These are phyloP conservation scores for Picea abies DNA, from an alignment of 83 land plant genomes.

Conservation along the genomic window DNA sequence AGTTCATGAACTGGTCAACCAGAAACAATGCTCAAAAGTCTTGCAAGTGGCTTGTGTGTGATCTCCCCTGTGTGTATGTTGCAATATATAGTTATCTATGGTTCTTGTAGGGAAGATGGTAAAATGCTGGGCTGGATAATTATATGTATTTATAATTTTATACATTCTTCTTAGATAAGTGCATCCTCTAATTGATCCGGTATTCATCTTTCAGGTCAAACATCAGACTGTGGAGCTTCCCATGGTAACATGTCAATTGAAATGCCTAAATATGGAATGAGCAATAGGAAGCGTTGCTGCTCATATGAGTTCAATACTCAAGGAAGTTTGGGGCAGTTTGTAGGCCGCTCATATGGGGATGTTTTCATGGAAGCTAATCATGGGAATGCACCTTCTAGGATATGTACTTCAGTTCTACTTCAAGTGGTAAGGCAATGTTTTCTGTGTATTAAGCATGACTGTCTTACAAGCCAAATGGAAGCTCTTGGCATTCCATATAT, in stretches of 20 bases:
- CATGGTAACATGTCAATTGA: conserved; percentile 4
- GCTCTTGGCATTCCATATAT: too few relatives aligned
- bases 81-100: conserved; percentile 2
- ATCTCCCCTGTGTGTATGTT: conserved; percentile 45
- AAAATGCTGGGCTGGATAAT: background rate
- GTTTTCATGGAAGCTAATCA: conserved; percentile 81
- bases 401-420: conserved; percentile 70
- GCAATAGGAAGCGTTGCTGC: conserved; percentile 58
- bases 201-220: conserved; percentile 42
- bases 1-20: conserved; percentile 18
- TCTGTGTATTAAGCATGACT: too few relatives aligned
- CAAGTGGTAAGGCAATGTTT: too few relatives aligned
- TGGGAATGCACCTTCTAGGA: conserved; percentile 75
- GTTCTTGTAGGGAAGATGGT: background rate
- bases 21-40: conserved; percentile 12
- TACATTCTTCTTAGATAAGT: background rate
- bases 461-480: too few relatives aligned
- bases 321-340: too few relatives aligned
- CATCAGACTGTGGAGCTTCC: conserved; percentile 24
- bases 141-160: conserved; percentile 1
- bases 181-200: background rate
- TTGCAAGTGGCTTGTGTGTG: conserved; percentile 27
- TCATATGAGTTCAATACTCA: conserved; percentile 50
- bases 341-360: conserved; percentile 23
- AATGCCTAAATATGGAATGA: conserved; percentile 12